Evolutionary conservation across 805 yeast species (phyloP).

Genomic region (Hanseniaspora hatyaiensis): DNA sequence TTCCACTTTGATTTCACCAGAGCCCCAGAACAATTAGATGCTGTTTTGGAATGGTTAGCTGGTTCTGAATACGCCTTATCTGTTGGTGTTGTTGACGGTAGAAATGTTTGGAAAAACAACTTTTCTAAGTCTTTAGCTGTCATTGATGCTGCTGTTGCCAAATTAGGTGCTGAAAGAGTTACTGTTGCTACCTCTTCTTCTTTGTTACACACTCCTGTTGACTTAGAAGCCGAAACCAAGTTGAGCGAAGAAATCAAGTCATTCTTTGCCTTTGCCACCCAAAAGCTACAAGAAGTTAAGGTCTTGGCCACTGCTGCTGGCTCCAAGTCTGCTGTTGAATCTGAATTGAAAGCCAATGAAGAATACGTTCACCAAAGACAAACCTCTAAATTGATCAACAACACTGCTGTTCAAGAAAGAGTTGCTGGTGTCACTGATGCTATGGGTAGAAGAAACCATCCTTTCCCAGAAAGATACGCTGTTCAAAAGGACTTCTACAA

Average conservation of each 20-base stretch:
- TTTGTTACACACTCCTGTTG: slow-evolving; percentile 96
- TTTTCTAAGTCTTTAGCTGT: slow-evolving; percentile 72
- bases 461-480: slow-evolving; percentile 76
- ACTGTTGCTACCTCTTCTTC: slow-evolving; percentile 93
- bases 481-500: slow-evolving; percentile 80
- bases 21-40: slow-evolving; percentile 90
- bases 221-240: slow-evolving; percentile 83
- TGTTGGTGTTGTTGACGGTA: slow-evolving; percentile 96
- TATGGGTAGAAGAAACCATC: slow-evolving; percentile 69
- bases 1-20: slow-evolving; percentile 95
- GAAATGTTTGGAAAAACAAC: slow-evolving; percentile 99
- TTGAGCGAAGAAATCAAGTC: slow-evolving; percentile 83
- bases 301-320: slow-evolving; percentile 77
- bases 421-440: slow-evolving; percentile 65
- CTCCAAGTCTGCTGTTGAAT: slow-evolving; percentile 51
- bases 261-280: slow-evolving; percentile 98
- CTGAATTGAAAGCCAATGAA: slow-evolving; percentile 73
- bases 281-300: slow-evolving; percentile 87
- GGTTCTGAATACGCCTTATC: slow-evolving; percentile 59
- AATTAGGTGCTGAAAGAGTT: slow-evolving; percentile 77
- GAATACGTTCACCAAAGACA: slow-evolving; percentile 74
- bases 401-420: slow-evolving; percentile 80
- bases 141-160: slow-evolving; percentile 70
- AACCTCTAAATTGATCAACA: slow-evolving; percentile 80
- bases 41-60: slow-evolving; percentile 54